Percentiles rank a stretch among this genome's conserved stretches.
These are phyloP conservation scores for Ascochyta rabiei DNA, from an alignment of 2,329 filamentous ascomycete genomes.

Conservation along the genomic window DNA sequence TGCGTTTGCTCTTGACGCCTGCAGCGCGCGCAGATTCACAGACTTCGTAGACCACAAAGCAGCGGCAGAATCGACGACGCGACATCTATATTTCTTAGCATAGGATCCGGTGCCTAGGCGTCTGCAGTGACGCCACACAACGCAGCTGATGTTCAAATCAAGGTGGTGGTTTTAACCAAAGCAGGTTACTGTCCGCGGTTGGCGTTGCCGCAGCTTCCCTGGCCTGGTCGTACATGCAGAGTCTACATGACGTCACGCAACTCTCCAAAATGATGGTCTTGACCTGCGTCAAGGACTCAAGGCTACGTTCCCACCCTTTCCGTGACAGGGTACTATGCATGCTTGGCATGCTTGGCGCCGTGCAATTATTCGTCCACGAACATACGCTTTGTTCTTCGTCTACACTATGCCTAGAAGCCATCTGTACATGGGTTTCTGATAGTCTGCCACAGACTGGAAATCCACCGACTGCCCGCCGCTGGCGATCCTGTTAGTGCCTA, in stretches of 20 bases:
- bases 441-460: background rate
- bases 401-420: background rate
- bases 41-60: slow-evolving; percentile 5
- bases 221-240: background rate
- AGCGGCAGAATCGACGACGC: slow-evolving; percentile 1
- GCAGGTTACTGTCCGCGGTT: slow-evolving; percentile 13
- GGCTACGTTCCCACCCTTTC: background rate
- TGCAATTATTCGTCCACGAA: slow-evolving; percentile 7
- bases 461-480: background rate
- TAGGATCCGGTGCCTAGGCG: slow-evolving; percentile 10
- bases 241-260: slow-evolving; percentile 3
- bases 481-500: background rate
- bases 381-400: background rate
- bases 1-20: slow-evolving; percentile 4
- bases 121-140: slow-evolving; percentile 14
- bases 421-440: background rate
- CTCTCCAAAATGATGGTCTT: background rate
- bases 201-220: slow-evolving; percentile 12
- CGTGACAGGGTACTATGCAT: background rate
- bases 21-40: background rate
- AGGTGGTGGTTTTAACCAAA: slow-evolving; percentile 11
- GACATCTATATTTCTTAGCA: slow-evolving; percentile 11
- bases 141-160: slow-evolving; percentile 3
- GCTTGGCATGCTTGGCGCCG: slow-evolving; percentile 13
- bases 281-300: background rate